phyloP scores from a whole-genome alignment of 2,329 filamentous ascomycete genomes.

The Paraphaeosphaeria sporulosa region DNA sequence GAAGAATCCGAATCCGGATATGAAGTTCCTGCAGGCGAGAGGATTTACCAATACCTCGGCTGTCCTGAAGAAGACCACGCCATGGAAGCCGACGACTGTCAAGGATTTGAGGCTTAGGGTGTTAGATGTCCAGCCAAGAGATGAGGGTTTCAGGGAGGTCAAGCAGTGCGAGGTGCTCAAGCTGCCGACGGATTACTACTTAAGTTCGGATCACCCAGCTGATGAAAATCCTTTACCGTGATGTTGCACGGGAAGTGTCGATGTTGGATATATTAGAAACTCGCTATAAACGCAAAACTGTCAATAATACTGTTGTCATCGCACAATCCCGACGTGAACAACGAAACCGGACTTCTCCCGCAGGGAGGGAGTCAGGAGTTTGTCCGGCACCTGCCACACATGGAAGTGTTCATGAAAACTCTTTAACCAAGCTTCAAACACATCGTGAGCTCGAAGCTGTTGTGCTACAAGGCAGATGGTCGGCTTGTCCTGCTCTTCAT shows the following conservation, averaged over 20 bases:
- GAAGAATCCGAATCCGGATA: slow-evolving; percentile 32
- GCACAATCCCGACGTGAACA: slow-evolving; percentile 72
- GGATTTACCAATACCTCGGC: slow-evolving; percentile 37
- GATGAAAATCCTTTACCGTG: neutral
- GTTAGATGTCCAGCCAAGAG: slow-evolving; percentile 32
- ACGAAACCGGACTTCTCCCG: slow-evolving; percentile 76
- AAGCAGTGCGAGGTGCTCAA: slow-evolving; percentile 38
- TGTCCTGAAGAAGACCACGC: slow-evolving; percentile 18
- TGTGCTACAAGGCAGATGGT: slow-evolving; percentile 85
- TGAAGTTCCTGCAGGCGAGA: slow-evolving; percentile 30
- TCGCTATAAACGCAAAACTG: neutral
- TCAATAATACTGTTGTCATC: slow-evolving; percentile 18
- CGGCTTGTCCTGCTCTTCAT: slow-evolving; percentile 46
- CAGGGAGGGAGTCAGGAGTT: slow-evolving; percentile 66
- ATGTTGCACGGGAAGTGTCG: neutral
- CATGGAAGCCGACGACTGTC: slow-evolving; percentile 26
- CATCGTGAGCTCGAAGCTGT: slow-evolving; percentile 83
- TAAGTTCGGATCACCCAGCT: neutral
- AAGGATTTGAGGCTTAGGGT: slow-evolving; percentile 26
- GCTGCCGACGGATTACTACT: slow-evolving; percentile 34
- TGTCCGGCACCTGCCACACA: slow-evolving; percentile 78
- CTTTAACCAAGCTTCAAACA: slow-evolving; percentile 82
- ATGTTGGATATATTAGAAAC: neutral
- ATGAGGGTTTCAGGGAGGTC: slow-evolving; percentile 32
- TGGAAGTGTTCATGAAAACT: slow-evolving; percentile 72